Percentiles rank a stretch among this genome's conserved stretches.
phyloP scores from a whole-genome alignment of 164 flowering plant species.

The Annona cherimola region DNA sequence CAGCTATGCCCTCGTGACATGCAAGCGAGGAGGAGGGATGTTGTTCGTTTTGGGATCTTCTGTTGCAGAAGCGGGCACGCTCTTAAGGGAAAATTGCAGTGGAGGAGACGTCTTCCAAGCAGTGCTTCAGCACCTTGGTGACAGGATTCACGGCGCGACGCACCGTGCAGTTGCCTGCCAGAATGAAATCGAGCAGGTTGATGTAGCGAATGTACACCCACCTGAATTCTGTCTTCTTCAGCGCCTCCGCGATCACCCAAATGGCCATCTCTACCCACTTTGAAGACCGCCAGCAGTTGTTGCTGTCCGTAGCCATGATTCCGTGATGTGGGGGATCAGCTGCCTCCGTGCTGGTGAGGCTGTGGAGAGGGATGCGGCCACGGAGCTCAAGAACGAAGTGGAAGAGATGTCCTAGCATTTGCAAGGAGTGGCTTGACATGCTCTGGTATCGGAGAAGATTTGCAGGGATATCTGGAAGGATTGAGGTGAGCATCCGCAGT shows the following conservation, averaged over 20 bases:
- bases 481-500: conserved; percentile 39
- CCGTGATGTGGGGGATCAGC: conserved; percentile 8
- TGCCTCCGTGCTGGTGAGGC: not conserved
- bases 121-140: conserved; percentile 85
- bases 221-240: conserved; percentile 49
- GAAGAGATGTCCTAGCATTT: conserved; percentile 54
- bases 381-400: conserved; percentile 69
- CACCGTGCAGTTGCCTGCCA: conserved; percentile 59
- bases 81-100: conserved; percentile 12
- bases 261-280: conserved; percentile 23
- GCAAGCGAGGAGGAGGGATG: conserved; percentile 8
- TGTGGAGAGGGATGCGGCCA: conserved; percentile 43
- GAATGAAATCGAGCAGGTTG: conserved; percentile 76
- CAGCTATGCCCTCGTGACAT: conserved; percentile 44
- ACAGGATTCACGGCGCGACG: conserved; percentile 48
- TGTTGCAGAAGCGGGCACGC: conserved; percentile 15
- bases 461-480: conserved; percentile 25
- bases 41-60: conserved; percentile 12
- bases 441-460: conserved; percentile 56
- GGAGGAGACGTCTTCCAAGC: conserved; percentile 60
- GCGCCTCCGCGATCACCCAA: conserved; percentile 63
- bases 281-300: conserved; percentile 73
- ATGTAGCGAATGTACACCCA: conserved; percentile 97
- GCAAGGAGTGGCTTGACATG: conserved; percentile 47
- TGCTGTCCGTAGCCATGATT: conserved; percentile 26